phyloP scores from a whole-genome alignment of 345 rosid species.

The Gossypium rotundifolium region DNA sequence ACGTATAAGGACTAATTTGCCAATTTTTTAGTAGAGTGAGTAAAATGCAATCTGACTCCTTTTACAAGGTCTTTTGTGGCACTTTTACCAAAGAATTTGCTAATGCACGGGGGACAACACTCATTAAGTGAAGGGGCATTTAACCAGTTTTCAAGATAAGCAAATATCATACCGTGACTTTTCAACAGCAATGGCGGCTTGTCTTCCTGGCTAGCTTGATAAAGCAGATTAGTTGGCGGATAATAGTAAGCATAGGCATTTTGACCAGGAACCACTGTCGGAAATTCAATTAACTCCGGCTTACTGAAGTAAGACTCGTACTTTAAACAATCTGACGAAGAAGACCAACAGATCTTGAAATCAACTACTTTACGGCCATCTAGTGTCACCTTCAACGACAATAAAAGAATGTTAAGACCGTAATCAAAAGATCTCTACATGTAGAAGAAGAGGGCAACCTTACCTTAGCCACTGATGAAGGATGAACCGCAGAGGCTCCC shows the following conservation, averaged over 20 bases:
- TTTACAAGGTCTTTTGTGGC: no score
- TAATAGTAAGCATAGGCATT: conserved; percentile 84
- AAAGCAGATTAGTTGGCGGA: conserved; percentile 68
- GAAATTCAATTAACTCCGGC: conserved; percentile 88
- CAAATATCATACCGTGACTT: conserved; percentile 70
- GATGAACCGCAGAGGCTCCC: conserved; percentile 80
- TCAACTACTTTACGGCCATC: conserved; percentile 46
- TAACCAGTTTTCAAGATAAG: neutral
- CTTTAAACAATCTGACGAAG: conserved; percentile 67
- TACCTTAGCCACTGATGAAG: conserved; percentile 89
- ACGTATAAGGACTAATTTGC: no score
- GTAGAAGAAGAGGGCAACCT: neutral
- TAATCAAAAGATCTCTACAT: neutral
- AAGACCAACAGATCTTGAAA: conserved; percentile 75
- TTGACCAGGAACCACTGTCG: conserved; percentile 78
- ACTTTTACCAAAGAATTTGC: neutral
- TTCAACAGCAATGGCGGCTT: conserved; percentile 80
- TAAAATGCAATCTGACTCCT: no score
- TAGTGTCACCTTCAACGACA: conserved; percentile 57
- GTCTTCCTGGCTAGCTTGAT: conserved; percentile 60
- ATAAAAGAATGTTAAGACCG: neutral
- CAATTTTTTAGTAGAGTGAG: no score
- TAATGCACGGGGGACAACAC: neutral
- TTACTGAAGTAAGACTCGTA: conserved; percentile 62
- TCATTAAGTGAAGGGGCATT: neutral